These are phyloP conservation scores for Gossypium schwendimanii DNA, from an alignment of 441 rosid species.

Conservation along the genomic window DNA sequence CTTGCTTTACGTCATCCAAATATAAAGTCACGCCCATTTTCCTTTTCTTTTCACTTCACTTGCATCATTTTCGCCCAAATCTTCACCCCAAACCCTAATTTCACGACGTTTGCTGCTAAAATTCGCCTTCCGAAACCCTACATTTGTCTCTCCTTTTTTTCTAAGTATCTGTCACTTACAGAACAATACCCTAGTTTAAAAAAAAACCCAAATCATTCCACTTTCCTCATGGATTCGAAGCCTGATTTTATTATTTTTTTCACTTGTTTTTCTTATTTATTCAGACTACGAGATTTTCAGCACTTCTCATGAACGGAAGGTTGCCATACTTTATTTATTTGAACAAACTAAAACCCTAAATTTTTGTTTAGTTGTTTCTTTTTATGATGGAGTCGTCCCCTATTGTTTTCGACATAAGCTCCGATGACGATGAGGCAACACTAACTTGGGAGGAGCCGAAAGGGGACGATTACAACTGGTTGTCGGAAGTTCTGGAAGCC, in stretches of 20 bases:
- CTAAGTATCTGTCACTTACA: neutral
- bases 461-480: conserved; percentile 34
- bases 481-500: conserved; percentile 18
- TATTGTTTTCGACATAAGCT: conserved; percentile 51
- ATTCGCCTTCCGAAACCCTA: neutral
- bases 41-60: neutral
- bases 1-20: neutral
- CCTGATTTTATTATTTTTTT: neutral
- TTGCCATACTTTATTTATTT: neutral
- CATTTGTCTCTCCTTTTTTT: neutral
- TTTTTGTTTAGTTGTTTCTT: neutral
- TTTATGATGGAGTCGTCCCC: conserved; percentile 25
- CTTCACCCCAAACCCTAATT: neutral
- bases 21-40: neutral
- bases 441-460: conserved; percentile 23
- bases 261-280: neutral
- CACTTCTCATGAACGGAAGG: neutral
- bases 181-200: neutral
- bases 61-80: neutral
- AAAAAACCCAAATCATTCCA: neutral
- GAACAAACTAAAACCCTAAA: neutral
- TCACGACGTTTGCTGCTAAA: neutral
- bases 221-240: neutral
- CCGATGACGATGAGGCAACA: conserved; percentile 49
- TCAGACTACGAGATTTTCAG: neutral